These are phyloP conservation scores for Penicillium steckii DNA, from an alignment of 495 filamentous ascomycete genomes.

Conservation along the genomic window DNA sequence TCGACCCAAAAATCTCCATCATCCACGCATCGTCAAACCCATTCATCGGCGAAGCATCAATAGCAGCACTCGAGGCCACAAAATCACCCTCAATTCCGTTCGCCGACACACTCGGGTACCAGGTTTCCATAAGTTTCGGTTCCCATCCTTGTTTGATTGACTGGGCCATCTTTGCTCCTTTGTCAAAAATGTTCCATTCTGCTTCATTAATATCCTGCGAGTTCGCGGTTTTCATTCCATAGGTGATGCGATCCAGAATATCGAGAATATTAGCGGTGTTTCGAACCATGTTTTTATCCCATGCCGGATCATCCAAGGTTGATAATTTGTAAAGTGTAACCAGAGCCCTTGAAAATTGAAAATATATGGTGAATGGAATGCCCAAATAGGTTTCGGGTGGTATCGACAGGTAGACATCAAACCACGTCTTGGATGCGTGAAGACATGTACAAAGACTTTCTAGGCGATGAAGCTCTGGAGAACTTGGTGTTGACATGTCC, in stretches of 20 bases:
- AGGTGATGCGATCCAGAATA: conserved; percentile 17
- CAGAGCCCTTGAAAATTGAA: conserved; percentile 42
- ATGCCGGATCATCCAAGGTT: conserved; percentile 35
- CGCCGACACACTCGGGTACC: conserved; percentile 14
- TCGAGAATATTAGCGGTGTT: conserved; percentile 28
- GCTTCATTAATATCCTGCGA: background rate
- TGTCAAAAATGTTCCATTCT: conserved; percentile 22
- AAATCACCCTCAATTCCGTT: conserved; percentile 4
- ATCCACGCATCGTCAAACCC: conserved; percentile 27
- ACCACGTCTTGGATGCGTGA: conserved; percentile 36
- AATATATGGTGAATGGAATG: conserved; percentile 35
- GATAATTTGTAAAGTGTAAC: conserved; percentile 42
- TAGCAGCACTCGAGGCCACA: conserved; percentile 3
- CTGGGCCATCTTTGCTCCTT: conserved; percentile 19
- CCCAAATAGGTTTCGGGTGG: conserved; percentile 28
- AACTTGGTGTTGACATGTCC: conserved; percentile 11
- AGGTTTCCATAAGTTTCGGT: conserved; percentile 25
- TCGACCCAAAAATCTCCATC: conserved; percentile 23
- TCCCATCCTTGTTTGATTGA: conserved; percentile 25
- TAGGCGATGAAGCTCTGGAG: conserved; percentile 28
- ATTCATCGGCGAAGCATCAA: conserved; percentile 8
- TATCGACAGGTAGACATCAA: conserved; percentile 34
- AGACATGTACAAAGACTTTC: conserved; percentile 36
- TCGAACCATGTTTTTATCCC: conserved; percentile 33
- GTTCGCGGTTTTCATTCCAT: conserved; percentile 14